These are phyloP conservation scores for Trapa bicornis DNA, from an alignment of 345 rosid species.

Conservation along the genomic window DNA sequence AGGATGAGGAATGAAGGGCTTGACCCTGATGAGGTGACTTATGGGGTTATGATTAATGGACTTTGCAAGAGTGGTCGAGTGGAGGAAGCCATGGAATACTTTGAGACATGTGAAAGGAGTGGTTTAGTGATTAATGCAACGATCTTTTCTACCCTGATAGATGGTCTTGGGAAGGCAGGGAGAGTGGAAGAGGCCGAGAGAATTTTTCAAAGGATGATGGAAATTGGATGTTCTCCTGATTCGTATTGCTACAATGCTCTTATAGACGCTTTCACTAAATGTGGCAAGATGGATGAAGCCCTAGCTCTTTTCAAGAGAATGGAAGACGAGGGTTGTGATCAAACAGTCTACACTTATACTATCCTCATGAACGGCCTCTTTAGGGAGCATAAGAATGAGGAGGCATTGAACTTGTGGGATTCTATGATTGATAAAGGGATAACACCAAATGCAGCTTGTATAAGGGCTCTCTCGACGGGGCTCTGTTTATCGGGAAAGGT, in stretches of 20 bases:
- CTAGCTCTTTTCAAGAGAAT: constrained; percentile 47
- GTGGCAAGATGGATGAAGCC: constrained; percentile 55
- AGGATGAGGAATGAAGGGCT: constrained; percentile 67
- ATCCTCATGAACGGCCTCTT: constrained; percentile 55
- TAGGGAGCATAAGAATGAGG: constrained; percentile 58
- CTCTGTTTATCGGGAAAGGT: constrained; percentile 85
- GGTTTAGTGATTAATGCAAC: constrained; percentile 52
- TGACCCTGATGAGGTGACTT: constrained; percentile 63
- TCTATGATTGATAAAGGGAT: constrained; percentile 78
- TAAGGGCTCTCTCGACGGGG: constrained; percentile 57
- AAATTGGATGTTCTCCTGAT: constrained; percentile 51
- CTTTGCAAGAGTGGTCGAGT: constrained; percentile 68
- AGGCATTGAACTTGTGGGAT: constrained; percentile 72
- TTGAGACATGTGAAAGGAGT: constrained; percentile 30
- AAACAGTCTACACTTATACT: constrained; percentile 63
- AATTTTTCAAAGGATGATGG: constrained; percentile 64
- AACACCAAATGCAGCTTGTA: constrained; percentile 72
- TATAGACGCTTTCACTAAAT: constrained; percentile 55
- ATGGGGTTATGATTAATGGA: constrained; percentile 53
- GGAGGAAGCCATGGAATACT: constrained; percentile 54
- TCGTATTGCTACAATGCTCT: constrained; percentile 76
- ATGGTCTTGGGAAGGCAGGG: constrained; percentile 83
- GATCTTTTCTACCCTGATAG: constrained; percentile 68
- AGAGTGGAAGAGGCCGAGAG: constrained; percentile 61
- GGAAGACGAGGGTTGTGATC: constrained; percentile 72